phyloP scores from a whole-genome alignment of 441 rosid genomes.

The Erodium chrysanthum region DNA sequence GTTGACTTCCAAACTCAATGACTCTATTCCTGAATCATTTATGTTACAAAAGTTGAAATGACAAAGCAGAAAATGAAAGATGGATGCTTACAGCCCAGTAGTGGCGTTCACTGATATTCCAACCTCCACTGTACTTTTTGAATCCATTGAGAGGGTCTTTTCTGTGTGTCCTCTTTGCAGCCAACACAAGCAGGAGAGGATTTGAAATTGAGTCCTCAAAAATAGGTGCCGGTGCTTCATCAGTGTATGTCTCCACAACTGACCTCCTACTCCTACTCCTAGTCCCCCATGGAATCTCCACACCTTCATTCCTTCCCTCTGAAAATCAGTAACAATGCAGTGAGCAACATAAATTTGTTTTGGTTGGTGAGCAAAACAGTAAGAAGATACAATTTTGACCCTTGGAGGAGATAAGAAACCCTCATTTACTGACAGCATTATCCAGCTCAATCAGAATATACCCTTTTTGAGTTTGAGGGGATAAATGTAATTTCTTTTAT shows the following conservation, averaged over 20 bases:
- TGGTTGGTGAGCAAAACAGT: neutral
- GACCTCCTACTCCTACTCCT: neutral
- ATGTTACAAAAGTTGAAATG: neutral
- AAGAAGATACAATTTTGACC: neutral
- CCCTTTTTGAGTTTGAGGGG: no score
- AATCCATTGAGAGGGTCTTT: conserved; percentile 30
- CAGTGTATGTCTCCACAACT: neutral
- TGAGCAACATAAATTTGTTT: neutral
- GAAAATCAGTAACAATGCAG: neutral
- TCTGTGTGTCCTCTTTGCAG: conserved; percentile 33
- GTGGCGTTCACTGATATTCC: conserved; percentile 29
- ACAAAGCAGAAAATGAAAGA: neutral
- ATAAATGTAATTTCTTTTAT: neutral
- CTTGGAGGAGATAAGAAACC: neutral
- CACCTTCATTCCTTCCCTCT: neutral
- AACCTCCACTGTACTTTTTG: conserved; percentile 34
- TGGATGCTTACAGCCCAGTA: conserved; percentile 20
- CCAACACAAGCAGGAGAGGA: conserved; percentile 22
- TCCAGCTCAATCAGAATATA: neutral
- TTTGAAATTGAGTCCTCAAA: neutral
- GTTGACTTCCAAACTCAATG: neutral
- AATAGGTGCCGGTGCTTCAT: neutral
- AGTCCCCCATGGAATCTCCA: neutral
- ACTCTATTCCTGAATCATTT: neutral
- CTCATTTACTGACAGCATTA: neutral